Evolutionary conservation across 1,284 basidiomycete species (phyloP), one percentile per base, ranked within the genome.

Genomic region (Pseudozyma thailandica): DNA sequence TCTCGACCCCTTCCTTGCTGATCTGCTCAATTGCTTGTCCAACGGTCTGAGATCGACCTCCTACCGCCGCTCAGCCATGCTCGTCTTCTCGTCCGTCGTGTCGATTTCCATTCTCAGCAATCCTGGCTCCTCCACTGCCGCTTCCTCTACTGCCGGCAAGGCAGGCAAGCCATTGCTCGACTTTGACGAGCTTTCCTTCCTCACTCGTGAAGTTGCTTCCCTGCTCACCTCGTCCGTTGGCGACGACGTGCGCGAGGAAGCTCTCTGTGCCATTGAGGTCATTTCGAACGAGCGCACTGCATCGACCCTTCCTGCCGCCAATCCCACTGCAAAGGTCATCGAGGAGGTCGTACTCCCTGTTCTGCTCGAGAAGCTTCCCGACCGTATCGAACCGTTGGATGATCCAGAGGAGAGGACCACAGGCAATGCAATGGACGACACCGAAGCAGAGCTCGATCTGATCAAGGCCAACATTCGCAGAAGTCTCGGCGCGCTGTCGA

Each of bases 171-270:
- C 84, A 0, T 86, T 94, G 42, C 84, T 94, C 27, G 85, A 87
- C 0, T 86, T 89, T 47, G 87, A 89, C 27, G 94, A 98, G 81
- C 83, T 92, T 3, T 88, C 89, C 12, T 93, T 90, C 79, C 85
- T 93, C 41, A 90, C 94, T 1, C 89, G 90, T 57, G 89, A 88
- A 52, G 86, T 91, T 28, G 89, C 92, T 74, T 90, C 92, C 33
- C 68, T 86, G 46, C 84, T 93, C 10, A 83, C 93, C 30, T 84
- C 87, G 33, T 85, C 86, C 21, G 85, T 87, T 38, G 85, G 86
- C 25, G 87, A 88, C 15, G 88, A 90, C 20, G 85, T 85, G 12
- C 66, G 83, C 77, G 84, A 64, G 42, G 83, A 76, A 21, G 53
- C 49, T 1, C 48, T 71, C 25, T 61, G 65, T 54, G 55, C 68